Base-by-base conservation (phyloP, 2,329 filamentous ascomycete species). In the Aspergillus pseudoterreus region DNA sequence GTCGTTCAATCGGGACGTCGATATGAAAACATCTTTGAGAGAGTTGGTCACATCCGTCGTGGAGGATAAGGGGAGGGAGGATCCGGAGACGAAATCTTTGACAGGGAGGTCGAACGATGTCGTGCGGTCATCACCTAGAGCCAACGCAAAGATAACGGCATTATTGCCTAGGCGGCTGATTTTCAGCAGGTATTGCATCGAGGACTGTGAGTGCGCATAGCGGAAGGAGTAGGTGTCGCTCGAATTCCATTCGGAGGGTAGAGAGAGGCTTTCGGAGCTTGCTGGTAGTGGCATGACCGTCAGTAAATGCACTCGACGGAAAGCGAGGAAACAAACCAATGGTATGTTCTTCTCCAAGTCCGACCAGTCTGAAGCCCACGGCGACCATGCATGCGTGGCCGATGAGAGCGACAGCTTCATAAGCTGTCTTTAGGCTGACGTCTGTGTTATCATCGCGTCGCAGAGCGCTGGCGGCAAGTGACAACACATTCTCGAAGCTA, bases 121-220 rank as follows among this genome's bases (percentile, higher is more conserved):
- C 47, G 92, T 94, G 59, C 84, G 86, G 64, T 96, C 91, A 65
- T 92, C 87, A 22, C 87, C 88, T 14, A 92, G 71, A 1, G 83
- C 90, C 38, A 95, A 78, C 3, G 86, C 92, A 62, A 90, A 84
- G 36, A 96, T 78, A 55, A 96, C 85, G n/a, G 88, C 86, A 66
- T 92, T 95, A 61, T 80, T 80, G 41, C 92, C 91, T 62, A 96
- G 80, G 48, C 90, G 83, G 68, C 87, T 90, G 56, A 95, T 74
- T 67, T 91, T 92, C 59, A 96, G 70, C 24, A 96, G 78, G 66
- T 88, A 96, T 53, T 86, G 82, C 82, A 92, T 89, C 14, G 90
- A 85, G 0, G 90, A 95, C 67, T 95, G 89, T 21, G 82, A 78
- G 70, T 96, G 92, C 3, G 84, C 83, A 74, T 97, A 97, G 57